Percentiles rank a stretch among this genome's conserved stretches.
These are phyloP conservation scores for Pseudozyma hubeiensis DNA, from an alignment of 1,284 basidiomycete species.

Conservation along the genomic window DNA sequence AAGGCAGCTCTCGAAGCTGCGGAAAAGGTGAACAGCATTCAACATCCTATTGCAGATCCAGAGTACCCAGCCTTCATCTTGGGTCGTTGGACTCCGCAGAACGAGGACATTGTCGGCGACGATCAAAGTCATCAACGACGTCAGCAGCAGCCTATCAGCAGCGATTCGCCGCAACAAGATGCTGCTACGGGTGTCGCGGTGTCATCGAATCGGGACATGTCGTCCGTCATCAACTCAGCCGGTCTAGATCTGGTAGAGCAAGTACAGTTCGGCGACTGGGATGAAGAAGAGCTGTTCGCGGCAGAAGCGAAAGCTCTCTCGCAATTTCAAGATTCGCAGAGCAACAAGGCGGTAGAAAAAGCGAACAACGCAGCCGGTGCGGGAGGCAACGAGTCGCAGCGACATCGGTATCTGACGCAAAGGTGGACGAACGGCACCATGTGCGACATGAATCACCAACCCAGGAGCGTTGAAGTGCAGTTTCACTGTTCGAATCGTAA, in stretches of 20 bases:
- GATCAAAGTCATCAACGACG: constrained; percentile 20
- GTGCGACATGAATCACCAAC: constrained; percentile 60
- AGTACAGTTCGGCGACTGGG: constrained; percentile 59
- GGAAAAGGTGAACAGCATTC: constrained; percentile 19
- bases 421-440: constrained; percentile 60
- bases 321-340: constrained; percentile 3
- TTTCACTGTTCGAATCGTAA: constrained; percentile 53
- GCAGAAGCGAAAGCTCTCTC: constrained; percentile 35
- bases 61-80: constrained; percentile 42
- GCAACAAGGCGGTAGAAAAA: constrained; percentile 3
- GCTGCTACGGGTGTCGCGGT: constrained; percentile 10
- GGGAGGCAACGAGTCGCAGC: constrained; percentile 15
- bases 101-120: constrained; percentile 44
- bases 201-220: constrained; percentile 10
- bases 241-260: constrained; percentile 60
- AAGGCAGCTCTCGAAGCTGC: constrained; percentile 40
- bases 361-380: neutral
- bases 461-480: constrained; percentile 58
- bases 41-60: constrained; percentile 38
- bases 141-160: constrained; percentile 19
- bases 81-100: constrained; percentile 41
- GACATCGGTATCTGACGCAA: constrained; percentile 56
- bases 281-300: constrained; percentile 46
- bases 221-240: constrained; percentile 16
- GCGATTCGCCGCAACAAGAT: neutral